Evolutionary conservation across 1,284 basidiomycete genomes (phyloP), one percentile per base, ranked within the genome.

Genomic region (Athelia sp.): DNA sequence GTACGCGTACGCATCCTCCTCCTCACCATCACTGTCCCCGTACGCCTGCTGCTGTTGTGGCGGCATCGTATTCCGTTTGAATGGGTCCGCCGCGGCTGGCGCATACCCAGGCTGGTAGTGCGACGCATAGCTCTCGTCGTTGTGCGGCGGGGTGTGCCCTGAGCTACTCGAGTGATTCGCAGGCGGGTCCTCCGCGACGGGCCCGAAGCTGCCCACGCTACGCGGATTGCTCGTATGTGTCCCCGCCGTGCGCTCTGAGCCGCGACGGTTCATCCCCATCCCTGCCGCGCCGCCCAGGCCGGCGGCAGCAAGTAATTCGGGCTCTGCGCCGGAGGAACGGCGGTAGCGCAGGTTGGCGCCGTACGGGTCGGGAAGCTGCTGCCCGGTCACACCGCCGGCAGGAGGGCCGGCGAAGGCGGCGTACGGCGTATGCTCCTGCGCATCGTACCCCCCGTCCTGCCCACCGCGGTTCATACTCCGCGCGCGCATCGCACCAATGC

Each of bases 351-450:
- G 50, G 6, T 13, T 52, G 23, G 49, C 45, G 15, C 48, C 49
- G 8, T 21, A n/a, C n/a, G n/a, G 24, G 29, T 53, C 51, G 9
- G 38, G 29, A n/a, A n/a, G n/a, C n/a, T n/a, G n/a, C n/a, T 49
- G 47, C 11, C 18, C 43, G 32, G 23, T 4, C 34, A 31, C 11
- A 15, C 40, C 18, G 34, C 48, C 34, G 40, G 46, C 9, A 35
- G 8, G 31, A 43, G 50, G 49, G 1, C 66, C 70, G 1, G 70
- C 70, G 52, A 80, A 78, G 3, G 76, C 76, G 22, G 76, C 65
- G 51, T 79, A 80, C 6, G 77, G 78, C 0, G 69, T 59, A 1
- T 63, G 60, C 3, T 67, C 73, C 13, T n/a, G n/a, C n/a, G n/a
- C n/a, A n/a, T 76, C 72, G 21, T 69, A 73, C 9, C 66, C 64